Evolutionary conservation across 345 rosid genomes (phyloP).

Genomic region (Eucalyptus coolabah): DNA sequence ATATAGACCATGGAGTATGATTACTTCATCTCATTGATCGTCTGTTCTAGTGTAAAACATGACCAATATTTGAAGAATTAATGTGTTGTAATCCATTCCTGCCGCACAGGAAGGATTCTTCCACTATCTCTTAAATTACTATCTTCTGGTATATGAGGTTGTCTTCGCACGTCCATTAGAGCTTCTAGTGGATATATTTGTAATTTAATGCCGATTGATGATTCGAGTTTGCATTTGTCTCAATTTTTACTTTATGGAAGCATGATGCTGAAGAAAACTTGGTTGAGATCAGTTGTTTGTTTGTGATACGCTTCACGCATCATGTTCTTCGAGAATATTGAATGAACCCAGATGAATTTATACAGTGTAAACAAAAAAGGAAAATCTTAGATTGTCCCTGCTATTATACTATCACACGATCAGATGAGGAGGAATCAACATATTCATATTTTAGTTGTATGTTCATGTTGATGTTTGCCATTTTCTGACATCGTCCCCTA

Average conservation of each 20-base stretch:
- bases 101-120: background rate
- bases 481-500: background rate
- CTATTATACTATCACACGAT: background rate
- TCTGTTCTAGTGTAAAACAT: background rate
- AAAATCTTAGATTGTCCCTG: background rate
- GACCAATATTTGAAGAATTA: background rate
- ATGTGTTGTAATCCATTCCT: background rate
- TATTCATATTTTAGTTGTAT: background rate
- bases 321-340: background rate
- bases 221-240: background rate
- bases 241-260: background rate
- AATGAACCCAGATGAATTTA: background rate
- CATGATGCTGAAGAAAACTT: background rate
- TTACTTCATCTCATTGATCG: background rate
- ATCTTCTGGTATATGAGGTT: background rate
- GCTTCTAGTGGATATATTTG: background rate
- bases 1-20: background rate
- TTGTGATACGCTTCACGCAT: background rate
- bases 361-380: background rate
- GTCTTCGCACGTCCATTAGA: background rate
- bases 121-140: background rate
- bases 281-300: background rate
- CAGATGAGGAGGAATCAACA: background rate
- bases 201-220: background rate
- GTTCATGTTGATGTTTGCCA: background rate